These are phyloP conservation scores for Zymoseptoria ardabiliae DNA, from an alignment of 2,329 filamentous ascomycete species.

Conservation along the genomic window DNA sequence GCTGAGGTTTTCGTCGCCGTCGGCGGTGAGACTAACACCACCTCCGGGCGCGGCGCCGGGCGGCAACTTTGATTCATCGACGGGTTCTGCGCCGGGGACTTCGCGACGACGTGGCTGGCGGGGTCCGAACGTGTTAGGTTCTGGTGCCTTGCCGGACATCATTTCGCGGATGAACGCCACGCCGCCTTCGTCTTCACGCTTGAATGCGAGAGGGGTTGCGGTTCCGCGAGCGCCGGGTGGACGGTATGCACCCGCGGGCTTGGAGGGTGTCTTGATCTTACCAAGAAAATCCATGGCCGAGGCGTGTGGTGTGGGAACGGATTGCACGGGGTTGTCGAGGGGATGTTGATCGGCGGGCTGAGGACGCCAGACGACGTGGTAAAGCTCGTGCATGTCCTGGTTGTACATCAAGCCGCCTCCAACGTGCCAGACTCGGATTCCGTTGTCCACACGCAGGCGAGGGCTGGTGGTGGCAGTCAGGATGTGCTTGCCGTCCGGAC, in stretches of 20 bases:
- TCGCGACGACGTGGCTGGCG: conserved; percentile 59
- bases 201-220: conserved; percentile 85
- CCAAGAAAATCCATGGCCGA: conserved; percentile 77
- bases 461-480: conserved; percentile 97
- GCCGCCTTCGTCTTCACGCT: conserved; percentile 94
- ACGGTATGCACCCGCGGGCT: conserved; percentile 93
- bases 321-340: conserved; percentile 62
- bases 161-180: conserved; percentile 81
- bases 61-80: conserved; percentile 41
- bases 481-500: conserved; percentile 89
- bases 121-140: conserved; percentile 67
- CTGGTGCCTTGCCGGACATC: conserved; percentile 40
- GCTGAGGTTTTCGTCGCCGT: conserved; percentile 67
- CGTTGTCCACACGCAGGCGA: conserved; percentile 91
- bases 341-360: conserved; percentile 55
- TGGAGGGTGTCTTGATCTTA: conserved; percentile 87
- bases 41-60: conserved; percentile 63
- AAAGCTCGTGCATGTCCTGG: conserved; percentile 89
- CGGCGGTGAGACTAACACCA: conserved; percentile 56
- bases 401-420: conserved; percentile 86
- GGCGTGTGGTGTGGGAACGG: conserved; percentile 68
- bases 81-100: conserved; percentile 78
- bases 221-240: conserved; percentile 88
- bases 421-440: conserved; percentile 90
- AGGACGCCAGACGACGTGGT: conserved; percentile 81